These are phyloP conservation scores for Teratosphaeria gauchensis DNA, from an alignment of 2,329 filamentous ascomycete genomes.

Conservation along the genomic window DNA sequence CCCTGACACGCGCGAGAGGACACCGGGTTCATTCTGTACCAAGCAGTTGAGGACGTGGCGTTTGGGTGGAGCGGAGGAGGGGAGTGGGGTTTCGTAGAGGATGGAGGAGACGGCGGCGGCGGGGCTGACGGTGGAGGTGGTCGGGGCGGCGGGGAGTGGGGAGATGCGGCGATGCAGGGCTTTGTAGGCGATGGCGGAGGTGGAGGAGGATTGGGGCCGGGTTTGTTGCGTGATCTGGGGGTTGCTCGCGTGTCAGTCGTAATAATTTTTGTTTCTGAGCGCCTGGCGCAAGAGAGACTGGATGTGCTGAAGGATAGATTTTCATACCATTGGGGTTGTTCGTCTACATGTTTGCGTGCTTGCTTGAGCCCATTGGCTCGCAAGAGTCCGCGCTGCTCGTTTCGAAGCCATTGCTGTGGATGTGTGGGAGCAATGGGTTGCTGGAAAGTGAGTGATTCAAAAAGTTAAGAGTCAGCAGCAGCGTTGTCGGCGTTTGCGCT, in stretches of 20 bases:
- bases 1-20: constrained; percentile 89
- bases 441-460: background rate
- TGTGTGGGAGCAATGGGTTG: background rate
- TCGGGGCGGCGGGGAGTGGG: constrained; percentile 66
- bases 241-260: background rate
- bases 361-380: background rate
- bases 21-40: constrained; percentile 97
- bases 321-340: background rate
- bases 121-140: constrained; percentile 67
- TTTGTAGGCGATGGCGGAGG: constrained; percentile 94
- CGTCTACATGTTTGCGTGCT: background rate
- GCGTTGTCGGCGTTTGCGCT: background rate
- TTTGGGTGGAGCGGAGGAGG: constrained; percentile 75
- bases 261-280: background rate
- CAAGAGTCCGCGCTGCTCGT: background rate
- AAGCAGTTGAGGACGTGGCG: constrained; percentile 96
- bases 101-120: constrained; percentile 96
- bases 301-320: background rate
- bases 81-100: constrained; percentile 91
- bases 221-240: background rate
- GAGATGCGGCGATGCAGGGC: constrained; percentile 84
- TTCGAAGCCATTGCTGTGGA: background rate
- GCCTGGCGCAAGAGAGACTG: background rate
- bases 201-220: constrained; percentile 51
- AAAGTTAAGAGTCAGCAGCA: background rate